Evolutionary conservation across 148 eudicot genomes (phyloP).

Genomic region (Rhododendron ferrugineum): DNA sequence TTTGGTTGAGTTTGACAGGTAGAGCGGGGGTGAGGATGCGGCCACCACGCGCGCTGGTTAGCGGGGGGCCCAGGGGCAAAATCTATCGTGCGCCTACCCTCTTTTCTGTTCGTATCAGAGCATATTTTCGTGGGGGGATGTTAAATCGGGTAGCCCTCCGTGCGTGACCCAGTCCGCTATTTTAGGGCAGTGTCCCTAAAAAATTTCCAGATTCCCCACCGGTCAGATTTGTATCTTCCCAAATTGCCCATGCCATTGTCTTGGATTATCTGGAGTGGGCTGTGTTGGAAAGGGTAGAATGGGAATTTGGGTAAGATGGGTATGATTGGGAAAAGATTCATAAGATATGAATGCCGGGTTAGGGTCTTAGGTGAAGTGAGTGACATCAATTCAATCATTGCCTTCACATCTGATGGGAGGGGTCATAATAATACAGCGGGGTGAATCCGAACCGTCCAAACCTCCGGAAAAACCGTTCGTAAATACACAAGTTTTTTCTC

Average conservation of each 20-base stretch:
- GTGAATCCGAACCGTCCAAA: too few relatives aligned
- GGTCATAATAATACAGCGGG: too few relatives aligned
- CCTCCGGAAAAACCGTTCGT: too few relatives aligned
- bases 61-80: constrained; percentile 1
- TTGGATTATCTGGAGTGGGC: not conserved
- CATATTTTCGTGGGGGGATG: not conserved
- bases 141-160: constrained; percentile 18
- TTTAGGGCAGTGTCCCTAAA: constrained; percentile 33
- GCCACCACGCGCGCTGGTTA: constrained; percentile 5
- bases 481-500: too few relatives aligned
- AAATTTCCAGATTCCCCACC: not conserved
- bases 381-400: constrained; percentile 23
- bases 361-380: constrained; percentile 25
- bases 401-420: constrained; percentile 10
- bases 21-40: not conserved
- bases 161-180: constrained; percentile 31
- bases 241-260: not conserved
- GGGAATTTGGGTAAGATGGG: constrained; percentile 13
- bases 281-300: constrained; percentile 1
- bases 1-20: not conserved
- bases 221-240: not conserved
- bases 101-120: not conserved
- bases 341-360: constrained; percentile 28
- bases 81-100: constrained; percentile 1
- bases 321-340: constrained; percentile 22